These are phyloP conservation scores for Bacterosira constricta DNA, from an alignment of 108 stramenopile genomes.

Conservation along the genomic window DNA sequence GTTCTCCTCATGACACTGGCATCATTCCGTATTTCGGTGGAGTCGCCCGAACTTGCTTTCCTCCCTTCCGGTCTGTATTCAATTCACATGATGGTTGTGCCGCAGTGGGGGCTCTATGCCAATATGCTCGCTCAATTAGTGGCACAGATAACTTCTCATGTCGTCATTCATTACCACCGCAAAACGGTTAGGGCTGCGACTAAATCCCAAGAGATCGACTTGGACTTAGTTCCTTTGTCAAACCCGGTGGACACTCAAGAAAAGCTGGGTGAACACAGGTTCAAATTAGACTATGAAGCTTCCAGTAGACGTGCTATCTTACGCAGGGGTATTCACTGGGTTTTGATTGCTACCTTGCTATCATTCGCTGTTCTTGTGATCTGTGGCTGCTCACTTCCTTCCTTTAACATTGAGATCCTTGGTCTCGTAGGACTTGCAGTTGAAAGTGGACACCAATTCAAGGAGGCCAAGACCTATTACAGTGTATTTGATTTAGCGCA, in stretches of 20 bases:
- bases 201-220: slow-evolving; percentile 1
- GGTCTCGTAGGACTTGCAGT: slow-evolving; percentile 76
- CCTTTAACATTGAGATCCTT: slow-evolving; percentile 64
- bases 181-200: slow-evolving; percentile 33
- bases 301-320: slow-evolving; percentile 28
- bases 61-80: slow-evolving; percentile 68
- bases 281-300: slow-evolving; percentile 38
- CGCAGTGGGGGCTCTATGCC: slow-evolving; percentile 79
- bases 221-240: slow-evolving; percentile 8
- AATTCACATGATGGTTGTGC: slow-evolving; percentile 69
- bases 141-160: slow-evolving; percentile 72
- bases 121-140: slow-evolving; percentile 81
- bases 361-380: slow-evolving; percentile 44
- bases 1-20: slow-evolving; percentile 66
- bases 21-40: slow-evolving; percentile 69
- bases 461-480: slow-evolving; percentile 55
- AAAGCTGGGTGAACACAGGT: slow-evolving; percentile 19
- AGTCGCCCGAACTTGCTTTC: slow-evolving; percentile 59
- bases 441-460: slow-evolving; percentile 66
- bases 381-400: slow-evolving; percentile 58
- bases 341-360: slow-evolving; percentile 19
- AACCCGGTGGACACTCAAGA: neutral
- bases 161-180: slow-evolving; percentile 81
- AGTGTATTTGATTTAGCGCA: slow-evolving; percentile 56
- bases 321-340: slow-evolving; percentile 33